These are phyloP conservation scores for Protomyces inouyei DNA, from an alignment of 1,139 yeast genomes.

Conservation along the genomic window DNA sequence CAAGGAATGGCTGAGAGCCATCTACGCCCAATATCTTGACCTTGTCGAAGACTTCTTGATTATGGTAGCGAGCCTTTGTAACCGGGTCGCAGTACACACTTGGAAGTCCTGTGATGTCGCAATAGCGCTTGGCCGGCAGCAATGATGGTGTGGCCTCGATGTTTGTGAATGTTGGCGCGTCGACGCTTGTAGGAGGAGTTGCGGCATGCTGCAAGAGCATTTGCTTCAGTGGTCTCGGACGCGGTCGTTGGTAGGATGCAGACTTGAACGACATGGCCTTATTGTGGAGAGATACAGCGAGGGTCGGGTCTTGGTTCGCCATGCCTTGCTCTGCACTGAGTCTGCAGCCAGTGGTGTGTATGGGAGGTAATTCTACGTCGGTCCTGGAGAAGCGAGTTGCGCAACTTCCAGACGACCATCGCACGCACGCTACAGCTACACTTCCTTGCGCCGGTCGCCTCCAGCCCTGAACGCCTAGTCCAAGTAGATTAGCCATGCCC, in stretches of 20 bases:
- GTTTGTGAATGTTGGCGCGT: slow-evolving; percentile 48
- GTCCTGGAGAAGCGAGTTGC: too few species aligned
- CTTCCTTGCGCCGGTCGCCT: too few species aligned
- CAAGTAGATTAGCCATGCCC: too few species aligned
- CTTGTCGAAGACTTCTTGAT: slow-evolving; percentile 78
- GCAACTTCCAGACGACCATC: too few species aligned
- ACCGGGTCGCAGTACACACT: slow-evolving; percentile 73
- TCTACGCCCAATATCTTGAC: slow-evolving; percentile 80
- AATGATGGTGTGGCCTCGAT: slow-evolving; percentile 86
- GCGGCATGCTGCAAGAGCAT: slow-evolving; percentile 62
- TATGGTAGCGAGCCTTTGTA: slow-evolving; percentile 71
- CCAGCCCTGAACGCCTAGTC: too few species aligned
- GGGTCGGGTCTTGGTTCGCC: neutral
- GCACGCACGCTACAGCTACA: too few species aligned
- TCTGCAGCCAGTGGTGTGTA: too few species aligned
- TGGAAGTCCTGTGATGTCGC: slow-evolving; percentile 88
- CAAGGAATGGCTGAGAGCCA: slow-evolving; percentile 86
- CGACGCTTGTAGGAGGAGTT: slow-evolving; percentile 24
- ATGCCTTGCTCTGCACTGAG: neutral
- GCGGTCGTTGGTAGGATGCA: slow-evolving; percentile 33
- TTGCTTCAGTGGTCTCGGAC: slow-evolving; percentile 75
- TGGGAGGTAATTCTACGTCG: too few species aligned
- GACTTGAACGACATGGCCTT: slow-evolving; percentile 31
- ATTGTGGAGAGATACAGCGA: neutral
- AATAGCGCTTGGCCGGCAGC: slow-evolving; percentile 73